A percentile compares a stretch with the other conserved stretches of the same genome.
These are phyloP conservation scores for Vanilla planifolia DNA, from an alignment of 106 monocot species.

Conservation along the genomic window DNA sequence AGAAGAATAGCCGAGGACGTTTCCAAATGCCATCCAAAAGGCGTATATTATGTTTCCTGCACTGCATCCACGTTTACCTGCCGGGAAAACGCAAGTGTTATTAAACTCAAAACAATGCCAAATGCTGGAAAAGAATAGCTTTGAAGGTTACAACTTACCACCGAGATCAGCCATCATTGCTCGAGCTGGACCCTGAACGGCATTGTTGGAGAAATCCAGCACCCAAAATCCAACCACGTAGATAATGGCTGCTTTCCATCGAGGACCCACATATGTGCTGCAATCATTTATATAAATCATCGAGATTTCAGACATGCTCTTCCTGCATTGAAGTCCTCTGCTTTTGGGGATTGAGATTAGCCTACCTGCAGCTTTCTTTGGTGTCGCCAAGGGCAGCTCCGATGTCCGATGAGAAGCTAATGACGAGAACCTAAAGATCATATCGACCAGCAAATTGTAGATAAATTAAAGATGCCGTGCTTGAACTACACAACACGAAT, in stretches of 20 bases:
- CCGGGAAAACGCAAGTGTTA: background rate
- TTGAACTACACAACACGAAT: background rate
- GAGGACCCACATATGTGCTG: constrained; percentile 60
- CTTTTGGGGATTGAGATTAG: too few relatives aligned
- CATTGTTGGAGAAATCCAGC: constrained; percentile 83
- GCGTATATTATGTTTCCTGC: constrained; percentile 46
- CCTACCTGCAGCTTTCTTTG: constrained; percentile 62
- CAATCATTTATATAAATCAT: too few relatives aligned
- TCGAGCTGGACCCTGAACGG: constrained; percentile 70
- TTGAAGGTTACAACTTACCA: constrained; percentile 14
- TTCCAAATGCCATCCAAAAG: constrained; percentile 63
- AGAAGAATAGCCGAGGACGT: constrained; percentile 51
- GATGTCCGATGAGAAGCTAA: constrained; percentile 64
- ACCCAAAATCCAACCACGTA: constrained; percentile 83
- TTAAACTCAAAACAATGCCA: background rate
- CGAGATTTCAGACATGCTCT: constrained; percentile 3
- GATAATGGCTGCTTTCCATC: constrained; percentile 74
- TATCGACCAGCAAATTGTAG: background rate
- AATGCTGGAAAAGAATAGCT: too few relatives aligned
- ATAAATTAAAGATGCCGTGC: background rate
- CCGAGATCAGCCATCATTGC: constrained; percentile 62
- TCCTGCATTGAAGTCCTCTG: too few relatives aligned
- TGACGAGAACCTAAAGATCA: constrained; percentile 47
- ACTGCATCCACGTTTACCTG: constrained; percentile 35
- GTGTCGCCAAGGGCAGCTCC: constrained; percentile 56